Base-by-base conservation (phyloP, 2,329 filamentous ascomycete genomes). In the Fonsecaea nubica region DNA sequence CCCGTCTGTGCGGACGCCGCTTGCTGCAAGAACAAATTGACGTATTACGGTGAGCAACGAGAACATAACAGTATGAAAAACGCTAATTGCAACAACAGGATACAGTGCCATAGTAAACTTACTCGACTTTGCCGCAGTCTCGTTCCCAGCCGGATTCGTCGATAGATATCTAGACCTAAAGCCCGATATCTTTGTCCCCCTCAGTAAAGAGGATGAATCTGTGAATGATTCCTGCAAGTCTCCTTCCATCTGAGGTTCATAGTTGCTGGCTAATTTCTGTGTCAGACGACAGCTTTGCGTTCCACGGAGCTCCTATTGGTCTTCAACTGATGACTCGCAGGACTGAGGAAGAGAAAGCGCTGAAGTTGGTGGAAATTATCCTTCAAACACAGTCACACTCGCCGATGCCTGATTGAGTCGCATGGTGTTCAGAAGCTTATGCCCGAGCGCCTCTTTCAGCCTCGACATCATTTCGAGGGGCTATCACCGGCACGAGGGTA, bases 91-190 rank as follows among this genome's bases (percentile, higher is more conserved):
- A 36, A 35, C 9, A 36, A 50, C 32, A 63, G 86, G 87, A 3
- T 88, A 88, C 70, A 87, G 86, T 1, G 87, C 87, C 71, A 79
- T 87, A 8, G 87, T 85, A 81, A 88, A 89, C 69, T 75, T 89
- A 7, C 77, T 89, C 0, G 87, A 90, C 72, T 89, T 89, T 69
- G 80, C 85, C 0, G 82, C 86, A 0, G 75, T 87, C 7, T 82
- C 85, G 0, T 76, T 89, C 12, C 67, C 71, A 2, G 69, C 72
- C 4, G 63, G 57, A 18, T 65, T 21, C 15, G 33, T 56, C 21
- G 52, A 65, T 25, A 66, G 62, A 33, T 12, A 45, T 33, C 25
- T 65, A 21, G 66, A 68, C 48, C 25, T 48, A 4, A 40, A 56
- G 21, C 38, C 50, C 18, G 33, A 13, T 33, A 52, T 58, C n/a